Conservation (phyloP, 2,329 filamentous ascomycete species). For the Aspergillus calidoustus region DNA sequence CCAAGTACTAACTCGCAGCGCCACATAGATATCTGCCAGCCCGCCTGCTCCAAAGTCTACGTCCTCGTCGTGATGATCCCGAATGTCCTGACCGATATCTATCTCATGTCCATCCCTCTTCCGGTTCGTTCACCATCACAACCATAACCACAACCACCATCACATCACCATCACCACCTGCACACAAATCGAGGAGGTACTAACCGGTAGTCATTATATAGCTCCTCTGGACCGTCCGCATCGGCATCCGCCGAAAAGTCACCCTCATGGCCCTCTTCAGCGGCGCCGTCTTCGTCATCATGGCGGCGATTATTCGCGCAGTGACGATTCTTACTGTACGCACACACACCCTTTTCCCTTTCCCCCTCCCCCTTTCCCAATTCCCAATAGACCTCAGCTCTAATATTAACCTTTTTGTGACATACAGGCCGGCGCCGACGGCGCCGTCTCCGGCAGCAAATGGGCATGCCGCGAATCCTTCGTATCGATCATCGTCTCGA, state of each 20-base stretch:
- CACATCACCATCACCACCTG: too few species aligned
- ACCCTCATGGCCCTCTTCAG: conserved; percentile 58
- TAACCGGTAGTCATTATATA: conserved; percentile 30
- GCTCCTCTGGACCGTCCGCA: conserved; percentile 58
- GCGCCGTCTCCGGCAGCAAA: conserved; percentile 42
- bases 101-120: conserved; percentile 61
- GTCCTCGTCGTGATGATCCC: conserved; percentile 53
- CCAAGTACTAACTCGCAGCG: background rate
- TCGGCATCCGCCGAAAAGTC: conserved; percentile 54
- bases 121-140: conserved; percentile 44
- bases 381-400: too few species aligned
- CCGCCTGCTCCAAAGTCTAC: conserved; percentile 52
- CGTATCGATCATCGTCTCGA: conserved; percentile 47
- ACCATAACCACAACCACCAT: background rate
- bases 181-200: too few species aligned
- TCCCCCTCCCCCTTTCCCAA: background rate
- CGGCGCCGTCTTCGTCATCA: conserved; percentile 59
- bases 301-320: conserved; percentile 57
- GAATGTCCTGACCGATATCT: conserved; percentile 62
- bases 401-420: background rate
- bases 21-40: conserved; percentile 49
- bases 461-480: conserved; percentile 51
- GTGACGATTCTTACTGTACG: conserved; percentile 50
- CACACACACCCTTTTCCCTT: background rate
- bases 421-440: conserved; percentile 32